Conservation (phyloP, 2,329 filamentous ascomycete species). For the Aspergillus japonicus region DNA sequence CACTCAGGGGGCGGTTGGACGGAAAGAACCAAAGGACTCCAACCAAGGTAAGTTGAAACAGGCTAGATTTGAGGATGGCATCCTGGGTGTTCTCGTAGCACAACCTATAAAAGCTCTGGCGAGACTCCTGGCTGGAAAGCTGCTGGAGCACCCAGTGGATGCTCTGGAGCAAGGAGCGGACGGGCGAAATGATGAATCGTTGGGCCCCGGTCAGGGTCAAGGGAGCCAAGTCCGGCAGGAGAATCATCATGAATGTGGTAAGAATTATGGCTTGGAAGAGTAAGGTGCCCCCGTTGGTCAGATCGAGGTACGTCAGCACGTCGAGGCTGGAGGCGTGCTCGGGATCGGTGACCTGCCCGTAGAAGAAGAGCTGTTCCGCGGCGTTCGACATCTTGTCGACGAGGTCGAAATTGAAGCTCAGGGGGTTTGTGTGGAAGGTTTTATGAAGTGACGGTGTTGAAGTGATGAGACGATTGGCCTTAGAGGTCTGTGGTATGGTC, state of each 20-base stretch:
- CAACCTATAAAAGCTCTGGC: background rate
- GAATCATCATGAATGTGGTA: background rate
- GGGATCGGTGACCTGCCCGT: conserved; percentile 11
- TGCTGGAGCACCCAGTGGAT: conserved; percentile 1
- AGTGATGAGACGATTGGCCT: no score
- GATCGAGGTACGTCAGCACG: conserved; percentile 10
- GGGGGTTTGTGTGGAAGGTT: no score
- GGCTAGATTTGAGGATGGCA: background rate
- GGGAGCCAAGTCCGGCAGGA: conserved; percentile 6
- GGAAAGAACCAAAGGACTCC: conserved; percentile 14
- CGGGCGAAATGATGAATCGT: conserved; percentile 1
- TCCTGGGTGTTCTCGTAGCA: background rate
- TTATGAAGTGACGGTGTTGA: no score
- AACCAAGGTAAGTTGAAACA: background rate
- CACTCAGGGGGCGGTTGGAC: conserved; percentile 2
- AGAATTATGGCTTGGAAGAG: conserved; percentile 11
- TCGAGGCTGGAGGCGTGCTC: conserved; percentile 3
- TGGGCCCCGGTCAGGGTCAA: background rate
- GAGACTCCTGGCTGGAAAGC: conserved; percentile 5
- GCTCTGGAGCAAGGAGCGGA: background rate
- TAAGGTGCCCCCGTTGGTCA: conserved; percentile 10
- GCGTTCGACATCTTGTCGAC: conserved; percentile 16
- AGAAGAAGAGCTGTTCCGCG: conserved; percentile 17
- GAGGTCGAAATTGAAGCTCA: background rate
- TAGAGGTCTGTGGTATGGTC: no score